Evolutionary conservation across 2,329 filamentous ascomycete genomes (phyloP), one percentile per base, ranked within the genome.

Genomic region (Sclerotinia spermophila): DNA sequence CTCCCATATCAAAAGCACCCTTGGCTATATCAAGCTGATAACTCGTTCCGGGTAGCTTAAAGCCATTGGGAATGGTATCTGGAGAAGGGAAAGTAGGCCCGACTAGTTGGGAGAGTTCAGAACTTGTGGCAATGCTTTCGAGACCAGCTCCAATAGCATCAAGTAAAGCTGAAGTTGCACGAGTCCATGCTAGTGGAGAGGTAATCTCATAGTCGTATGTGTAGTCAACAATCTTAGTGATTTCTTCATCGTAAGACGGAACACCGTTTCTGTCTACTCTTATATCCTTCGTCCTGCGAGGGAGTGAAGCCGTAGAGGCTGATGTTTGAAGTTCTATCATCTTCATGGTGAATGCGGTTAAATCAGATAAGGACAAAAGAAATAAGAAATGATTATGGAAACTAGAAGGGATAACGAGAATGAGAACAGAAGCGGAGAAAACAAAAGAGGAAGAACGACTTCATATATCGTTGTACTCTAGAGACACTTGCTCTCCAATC

Each of bases 1-100:
- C 72, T 0, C 80, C 81, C 33, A 83, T 56, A 67, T 81, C 78
- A 68, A 82, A 83, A 21, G 82, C 79, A 0, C 80, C 81, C 61
- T 82, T 80, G 1, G 80, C 59, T 4, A 78, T 78, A 69, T 83
- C 82, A 19, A 82, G 64, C 13, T 76, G 71, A 51, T 78, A 77
- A 4, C 53, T n/a, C 7, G 82, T 83, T 1, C 82, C 82, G 0
- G 82, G 82, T 0, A 83, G 56, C 30, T 74, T 75, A 72, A 82
- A 80, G 19, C 81, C 81, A 74, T 77, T 73, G 3, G 77, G 76
- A 0, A 77, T 74, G 1, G 68, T 44, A 42, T 76, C 76, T 0
- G 73, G 73, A 30, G 42, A 56, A 19, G 71, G 67, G 35, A 66
- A 64, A 8, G 71, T 65, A n/a, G 75, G 75, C 1, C 75, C 75